These are phyloP conservation scores for Solanum lycopersicoides DNA, from an alignment of 257 asterid genomes.

Conservation along the genomic window DNA sequence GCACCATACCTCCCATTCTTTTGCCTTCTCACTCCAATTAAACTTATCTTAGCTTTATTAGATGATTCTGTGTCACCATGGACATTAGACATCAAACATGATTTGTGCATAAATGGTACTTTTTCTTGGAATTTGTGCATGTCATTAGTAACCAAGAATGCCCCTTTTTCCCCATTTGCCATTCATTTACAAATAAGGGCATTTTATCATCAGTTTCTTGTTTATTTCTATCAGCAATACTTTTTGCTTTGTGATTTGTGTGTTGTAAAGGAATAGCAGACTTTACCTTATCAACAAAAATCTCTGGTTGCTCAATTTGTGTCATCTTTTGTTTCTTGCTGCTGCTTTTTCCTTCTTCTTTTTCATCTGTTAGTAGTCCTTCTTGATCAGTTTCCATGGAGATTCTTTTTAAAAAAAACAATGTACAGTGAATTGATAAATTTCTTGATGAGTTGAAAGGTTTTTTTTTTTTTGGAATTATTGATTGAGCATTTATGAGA, in stretches of 20 bases:
- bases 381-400: not conserved
- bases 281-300: not conserved
- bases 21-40: not conserved
- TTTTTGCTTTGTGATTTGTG: not conserved
- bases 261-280: not conserved
- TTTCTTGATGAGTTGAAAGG: not conserved
- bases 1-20: not conserved
- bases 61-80: not conserved
- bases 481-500: not conserved
- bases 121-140: not conserved
- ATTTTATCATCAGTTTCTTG: not conserved
- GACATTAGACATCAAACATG: not conserved
- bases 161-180: not conserved
- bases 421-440: not conserved
- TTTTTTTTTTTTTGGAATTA: not conserved
- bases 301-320: not conserved
- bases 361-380: not conserved
- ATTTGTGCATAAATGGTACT: not conserved
- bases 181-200: not conserved
- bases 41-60: not conserved
- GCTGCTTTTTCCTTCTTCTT: not conserved
- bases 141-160: not conserved
- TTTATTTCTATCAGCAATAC: not conserved
- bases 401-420: not conserved
- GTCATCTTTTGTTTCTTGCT: not conserved